Evolutionary conservation across 2,329 filamentous ascomycete genomes (phyloP), one percentile per base, ranked within the genome.

Genomic region (Akanthomyces uredinophilus): DNA sequence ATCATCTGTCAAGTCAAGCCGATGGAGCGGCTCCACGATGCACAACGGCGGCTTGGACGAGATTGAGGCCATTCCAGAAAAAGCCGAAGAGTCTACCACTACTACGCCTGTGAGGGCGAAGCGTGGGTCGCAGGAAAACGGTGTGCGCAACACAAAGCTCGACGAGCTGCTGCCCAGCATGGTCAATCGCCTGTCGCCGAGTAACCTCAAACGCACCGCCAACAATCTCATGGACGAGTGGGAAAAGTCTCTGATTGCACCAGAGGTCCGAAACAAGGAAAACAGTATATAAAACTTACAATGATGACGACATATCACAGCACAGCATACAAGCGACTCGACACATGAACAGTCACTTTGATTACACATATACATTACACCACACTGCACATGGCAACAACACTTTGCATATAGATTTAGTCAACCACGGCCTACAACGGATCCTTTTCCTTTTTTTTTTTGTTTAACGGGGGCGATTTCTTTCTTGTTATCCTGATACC

Each of bases 151-250:
- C 22, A 75, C 75, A 64, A 80, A 78, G 68, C 73, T 84, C 41
- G 80, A 83, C 72, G 78, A 87, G 70, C 72, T 86, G 63, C 72
- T 89, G 32, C 91, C 91, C 77, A 87, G 87, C 54, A 83, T 88
- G 53, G 82, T 96, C 61, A 87, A 87, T 71, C 87, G 88, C 66
- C 77, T 92, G 47, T 84, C 86, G 10, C 90, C 92, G 0, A 87
- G 86, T 67, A 92, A 91, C 68, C 78, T 97, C 67, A 91, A 92
- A 72, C 84, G 87, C 43, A 94, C 91, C 1, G 91, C 93, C n/a
- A 90, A 87, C 41, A 90, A 89, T 65, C 81, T 96, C 62, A 92
- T 97, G 86, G 89, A 87, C 66, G 92, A 96, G 71, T 96, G 92
- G 91, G 94, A 98, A 77, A 91, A 87, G 73, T 77, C 75, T 4